phyloP scores from a whole-genome alignment of 1,139 yeast species.

The Hansenula sp. region DNA sequence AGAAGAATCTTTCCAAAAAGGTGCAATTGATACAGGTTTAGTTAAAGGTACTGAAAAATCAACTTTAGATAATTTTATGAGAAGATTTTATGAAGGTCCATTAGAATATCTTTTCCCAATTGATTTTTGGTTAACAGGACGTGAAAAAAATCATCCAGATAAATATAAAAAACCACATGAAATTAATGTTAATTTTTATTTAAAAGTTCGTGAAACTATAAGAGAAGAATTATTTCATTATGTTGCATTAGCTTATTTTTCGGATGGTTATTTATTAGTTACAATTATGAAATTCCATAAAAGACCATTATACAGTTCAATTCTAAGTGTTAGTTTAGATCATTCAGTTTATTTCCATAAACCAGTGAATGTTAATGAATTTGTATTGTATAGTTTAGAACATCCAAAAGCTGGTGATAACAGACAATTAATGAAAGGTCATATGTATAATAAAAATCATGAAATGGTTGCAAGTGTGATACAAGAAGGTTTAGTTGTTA shows the following conservation, averaged over 20 bases:
- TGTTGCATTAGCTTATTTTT: constrained; percentile 57
- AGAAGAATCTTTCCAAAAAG: constrained; percentile 8
- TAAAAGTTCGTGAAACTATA: constrained; percentile 26
- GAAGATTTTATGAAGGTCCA: constrained; percentile 27
- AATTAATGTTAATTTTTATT: constrained; percentile 39
- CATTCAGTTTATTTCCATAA: constrained; percentile 66
- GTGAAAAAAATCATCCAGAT: constrained; percentile 16
- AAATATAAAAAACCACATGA: constrained; percentile 27
- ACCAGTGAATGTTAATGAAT: constrained; percentile 47
- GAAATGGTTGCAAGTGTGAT: constrained; percentile 57
- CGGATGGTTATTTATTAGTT: constrained; percentile 56
- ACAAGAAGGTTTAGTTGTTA: constrained; percentile 57
- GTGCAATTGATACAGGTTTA: constrained; percentile 4
- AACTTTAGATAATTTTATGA: background rate
- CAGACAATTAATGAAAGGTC: constrained; percentile 56
- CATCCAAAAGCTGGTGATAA: constrained; percentile 50
- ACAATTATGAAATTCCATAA: constrained; percentile 42
- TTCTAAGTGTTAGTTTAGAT: constrained; percentile 58
- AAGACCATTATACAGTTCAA: constrained; percentile 35
- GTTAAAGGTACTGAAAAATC: background rate
- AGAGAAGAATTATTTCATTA: constrained; percentile 39
- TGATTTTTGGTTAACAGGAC: constrained; percentile 29
- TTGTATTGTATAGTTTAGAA: constrained; percentile 48
- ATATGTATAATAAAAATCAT: constrained; percentile 46
- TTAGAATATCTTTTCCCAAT: constrained; percentile 40